A percentile compares a stretch with the other conserved stretches of the same genome.
These are phyloP conservation scores for Glebionis coronaria DNA, from an alignment of 129 eudicot genomes.

Conservation along the genomic window DNA sequence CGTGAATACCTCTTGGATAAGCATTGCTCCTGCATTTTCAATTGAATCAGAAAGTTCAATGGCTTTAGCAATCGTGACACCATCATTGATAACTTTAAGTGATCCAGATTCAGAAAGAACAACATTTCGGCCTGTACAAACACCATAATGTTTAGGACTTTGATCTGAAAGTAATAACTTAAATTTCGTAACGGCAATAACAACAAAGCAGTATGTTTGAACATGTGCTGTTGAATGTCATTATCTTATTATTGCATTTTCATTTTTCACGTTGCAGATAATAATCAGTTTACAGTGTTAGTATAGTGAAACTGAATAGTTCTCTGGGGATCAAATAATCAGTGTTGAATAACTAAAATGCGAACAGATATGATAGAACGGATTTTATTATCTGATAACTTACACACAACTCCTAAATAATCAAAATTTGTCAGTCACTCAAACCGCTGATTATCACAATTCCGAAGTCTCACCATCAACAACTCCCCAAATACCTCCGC, in stretches of 20 bases:
- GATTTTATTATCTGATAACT: neutral
- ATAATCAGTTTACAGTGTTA: neutral
- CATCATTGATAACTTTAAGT: slow-evolving; percentile 79
- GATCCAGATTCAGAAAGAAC: slow-evolving; percentile 66
- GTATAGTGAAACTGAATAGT: neutral
- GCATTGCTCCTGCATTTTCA: slow-evolving; percentile 84
- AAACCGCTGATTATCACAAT: neutral
- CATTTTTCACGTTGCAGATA: neutral
- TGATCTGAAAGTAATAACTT: neutral
- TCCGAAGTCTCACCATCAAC: too few species aligned
- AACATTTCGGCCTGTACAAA: slow-evolving; percentile 76
- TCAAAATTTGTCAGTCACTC: neutral
- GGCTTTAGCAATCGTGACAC: slow-evolving; percentile 84
- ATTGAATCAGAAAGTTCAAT: slow-evolving; percentile 84
- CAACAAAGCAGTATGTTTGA: neutral
- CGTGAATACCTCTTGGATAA: slow-evolving; percentile 64
- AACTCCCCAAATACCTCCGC: neutral
- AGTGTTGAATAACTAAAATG: neutral
- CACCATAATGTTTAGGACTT: neutral
- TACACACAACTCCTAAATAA: neutral
- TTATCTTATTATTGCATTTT: neutral
- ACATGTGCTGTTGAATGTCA: neutral
- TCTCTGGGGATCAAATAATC: neutral
- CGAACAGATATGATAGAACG: neutral
- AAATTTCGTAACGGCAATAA: neutral